A percentile compares a stretch with the other conserved stretches of the same genome.
phyloP scores from a whole-genome alignment of 352 stramenopile species.

The Peronospora farinosa region DNA sequence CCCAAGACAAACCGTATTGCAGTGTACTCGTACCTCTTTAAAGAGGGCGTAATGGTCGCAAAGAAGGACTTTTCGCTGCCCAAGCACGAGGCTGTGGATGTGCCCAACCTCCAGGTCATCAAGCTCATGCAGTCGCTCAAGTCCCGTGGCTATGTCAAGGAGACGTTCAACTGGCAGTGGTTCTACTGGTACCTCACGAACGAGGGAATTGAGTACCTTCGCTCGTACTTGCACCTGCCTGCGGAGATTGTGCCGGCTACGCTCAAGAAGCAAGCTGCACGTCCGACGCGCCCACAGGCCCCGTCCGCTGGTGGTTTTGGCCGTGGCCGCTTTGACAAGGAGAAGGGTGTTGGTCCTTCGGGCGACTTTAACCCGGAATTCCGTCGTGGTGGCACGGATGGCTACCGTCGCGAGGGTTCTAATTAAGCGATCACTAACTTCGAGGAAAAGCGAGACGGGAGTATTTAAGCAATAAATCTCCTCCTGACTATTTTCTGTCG shows the following conservation, averaged over 20 bases:
- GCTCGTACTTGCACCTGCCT: slow-evolving; percentile 96
- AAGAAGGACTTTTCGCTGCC: slow-evolving; percentile 86
- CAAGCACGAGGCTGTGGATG: slow-evolving; percentile 95
- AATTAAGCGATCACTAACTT: slow-evolving; percentile 54
- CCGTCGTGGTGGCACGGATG: slow-evolving; percentile 74
- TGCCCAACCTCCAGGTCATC: slow-evolving; percentile 98
- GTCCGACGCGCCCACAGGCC: slow-evolving; percentile 72
- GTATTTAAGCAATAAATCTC: slow-evolving; percentile 74
- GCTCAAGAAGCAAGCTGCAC: slow-evolving; percentile 94
- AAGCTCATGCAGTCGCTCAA: slow-evolving; percentile 98
- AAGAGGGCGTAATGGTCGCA: slow-evolving; percentile 88
- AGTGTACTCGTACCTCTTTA: slow-evolving; percentile 98
- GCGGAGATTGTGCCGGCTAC: slow-evolving; percentile 98
- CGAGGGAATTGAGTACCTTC: slow-evolving; percentile 98
- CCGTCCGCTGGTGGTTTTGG: slow-evolving; percentile 69
- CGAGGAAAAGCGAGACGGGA: slow-evolving; percentile 37
- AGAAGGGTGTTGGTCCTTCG: slow-evolving; percentile 84
- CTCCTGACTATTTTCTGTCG: slow-evolving; percentile 47
- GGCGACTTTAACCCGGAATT: slow-evolving; percentile 88
- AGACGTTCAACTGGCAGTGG: slow-evolving; percentile 99
- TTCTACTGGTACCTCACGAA: slow-evolving; percentile 99
- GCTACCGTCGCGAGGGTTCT: slow-evolving; percentile 81
- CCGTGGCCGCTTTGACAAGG: slow-evolving; percentile 85
- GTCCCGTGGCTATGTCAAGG: slow-evolving; percentile 94
- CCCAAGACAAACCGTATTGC: slow-evolving; percentile 98